Percentiles rank a stretch among this genome's conserved stretches.
These are phyloP conservation scores for Fusarium torulosum DNA, from an alignment of 2,329 filamentous ascomycete species.

Conservation along the genomic window DNA sequence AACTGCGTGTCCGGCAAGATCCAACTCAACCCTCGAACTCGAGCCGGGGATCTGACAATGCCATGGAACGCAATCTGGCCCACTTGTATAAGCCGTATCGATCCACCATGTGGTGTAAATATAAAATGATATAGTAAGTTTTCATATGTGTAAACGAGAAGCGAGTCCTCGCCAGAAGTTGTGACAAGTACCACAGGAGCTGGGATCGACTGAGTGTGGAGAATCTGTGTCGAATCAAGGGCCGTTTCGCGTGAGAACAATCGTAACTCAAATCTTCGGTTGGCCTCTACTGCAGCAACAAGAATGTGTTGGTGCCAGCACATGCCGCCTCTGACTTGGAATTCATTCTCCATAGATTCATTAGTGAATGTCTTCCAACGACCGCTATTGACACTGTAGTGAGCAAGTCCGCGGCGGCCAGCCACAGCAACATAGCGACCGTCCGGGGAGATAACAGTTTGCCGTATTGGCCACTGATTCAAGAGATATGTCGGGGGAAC, in stretches of 20 bases:
- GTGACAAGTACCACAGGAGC: conserved; percentile 92
- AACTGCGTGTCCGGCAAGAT: conserved; percentile 92
- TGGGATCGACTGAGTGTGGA: conserved; percentile 82
- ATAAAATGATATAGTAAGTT: conserved; percentile 96
- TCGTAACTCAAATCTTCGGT: conserved; percentile 85
- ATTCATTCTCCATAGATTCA: conserved; percentile 84
- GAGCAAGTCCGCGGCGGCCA: conserved; percentile 89
- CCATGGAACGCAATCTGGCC: conserved; percentile 98
- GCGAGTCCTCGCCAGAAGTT: conserved; percentile 90
- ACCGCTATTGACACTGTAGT: conserved; percentile 94
- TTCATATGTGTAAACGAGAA: conserved; percentile 96
- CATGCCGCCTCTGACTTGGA: conserved; percentile 94
- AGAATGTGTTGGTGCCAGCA: conserved; percentile 98
- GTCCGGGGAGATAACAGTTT: conserved; percentile 88
- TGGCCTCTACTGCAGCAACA: conserved; percentile 91
- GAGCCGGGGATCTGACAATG: conserved; percentile 91
- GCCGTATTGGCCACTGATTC: conserved; percentile 93
- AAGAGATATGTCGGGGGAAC: conserved; percentile 87
- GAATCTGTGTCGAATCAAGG: conserved; percentile 77
- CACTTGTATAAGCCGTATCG: conserved; percentile 87
- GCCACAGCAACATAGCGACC: conserved; percentile 96
- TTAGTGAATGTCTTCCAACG: conserved; percentile 96
- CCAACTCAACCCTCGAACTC: conserved; percentile 95
- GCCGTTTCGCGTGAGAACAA: conserved; percentile 89
- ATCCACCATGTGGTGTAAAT: conserved; percentile 77